Evolutionary conservation across 2,329 filamentous ascomycete genomes (phyloP), one percentile per base, ranked within the genome.

Genomic region (Arthrobotrys megalospora): DNA sequence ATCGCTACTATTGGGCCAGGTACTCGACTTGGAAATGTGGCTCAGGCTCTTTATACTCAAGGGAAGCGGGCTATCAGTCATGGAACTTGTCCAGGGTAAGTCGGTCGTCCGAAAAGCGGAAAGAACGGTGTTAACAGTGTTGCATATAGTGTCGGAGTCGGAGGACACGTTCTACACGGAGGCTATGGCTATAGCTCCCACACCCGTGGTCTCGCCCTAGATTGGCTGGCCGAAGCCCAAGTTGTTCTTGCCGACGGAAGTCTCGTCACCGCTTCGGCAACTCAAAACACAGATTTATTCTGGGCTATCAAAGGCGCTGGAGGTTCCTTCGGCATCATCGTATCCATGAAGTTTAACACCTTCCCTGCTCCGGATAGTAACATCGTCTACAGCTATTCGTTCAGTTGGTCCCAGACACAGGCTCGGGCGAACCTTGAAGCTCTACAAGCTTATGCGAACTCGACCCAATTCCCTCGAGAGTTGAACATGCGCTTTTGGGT

Each of bases 121-220:
- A 28, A 28, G 24, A 28, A 28, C 24, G 2, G 5, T 28, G 2
- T 28, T 28, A 28, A 28, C 24, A 28, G 5, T 5, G 0, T 79
- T 83, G 4, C 84, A 88, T 32, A 48, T 55, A 81, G 80, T 36
- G 86, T 87, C 21, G 86, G 86, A 6, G 81, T 86, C 7, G 86
- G 84, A 0, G 86, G 86, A 0, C 86, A 87, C 78, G 84, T 85
- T 48, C 83, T 62, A 12, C 72, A 89, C 86, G 89, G 89, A 53
- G 89, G 89, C 0, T 85, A 89, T 5, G 89, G 89, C 0, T 87
- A 88, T n/a, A 86, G 86, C 79, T 89, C 88, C 4, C 85, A 89
- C 19, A 88, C 89, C 86, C 90, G 88, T 88, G 89, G 89, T 62
- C 85, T 85, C 1, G 85, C 86, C 7, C 84, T 90, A 1, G 89